These are phyloP conservation scores for Blastocladiella emersonii DNA, from an alignment of 371 early-diverging fungal species.

Conservation along the genomic window DNA sequence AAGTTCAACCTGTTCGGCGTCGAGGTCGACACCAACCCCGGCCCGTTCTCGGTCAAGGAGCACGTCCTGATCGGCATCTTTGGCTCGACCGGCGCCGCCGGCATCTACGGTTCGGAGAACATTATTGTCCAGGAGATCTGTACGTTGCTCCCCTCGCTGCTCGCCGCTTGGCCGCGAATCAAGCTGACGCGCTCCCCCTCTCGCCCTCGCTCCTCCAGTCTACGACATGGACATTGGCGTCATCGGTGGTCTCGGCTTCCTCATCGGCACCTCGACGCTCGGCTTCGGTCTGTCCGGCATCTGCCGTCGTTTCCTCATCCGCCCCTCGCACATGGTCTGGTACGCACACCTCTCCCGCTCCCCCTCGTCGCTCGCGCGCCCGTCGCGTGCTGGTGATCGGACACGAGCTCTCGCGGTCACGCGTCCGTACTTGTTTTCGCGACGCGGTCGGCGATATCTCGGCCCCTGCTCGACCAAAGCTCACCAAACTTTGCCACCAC, in stretches of 20 bases:
- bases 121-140: slow-evolving; percentile 33
- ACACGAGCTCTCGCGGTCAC: too few species aligned
- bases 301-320: slow-evolving; percentile 55
- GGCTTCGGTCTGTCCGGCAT: slow-evolving; percentile 77
- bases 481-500: too few species aligned
- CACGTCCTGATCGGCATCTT: slow-evolving; percentile 47
- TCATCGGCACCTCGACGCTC: slow-evolving; percentile 57
- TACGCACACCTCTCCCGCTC: too few species aligned
- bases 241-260: too few species aligned
- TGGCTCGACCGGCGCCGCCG: neutral
- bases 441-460: too few species aligned
- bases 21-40: slow-evolving; percentile 38
- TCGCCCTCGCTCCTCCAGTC: too few species aligned
- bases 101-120: neutral
- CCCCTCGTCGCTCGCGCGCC: slow-evolving; percentile 58
- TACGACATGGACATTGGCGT: too few species aligned
- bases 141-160: slow-evolving; percentile 43
- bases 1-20: slow-evolving; percentile 21
- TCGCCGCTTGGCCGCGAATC: slow-evolving; percentile 31
- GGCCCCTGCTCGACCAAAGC: too few species aligned
- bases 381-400: too few species aligned
- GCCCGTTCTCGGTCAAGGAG: slow-evolving; percentile 76
- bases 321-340: slow-evolving; percentile 78
- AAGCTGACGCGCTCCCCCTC: too few species aligned
- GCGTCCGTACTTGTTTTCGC: too few species aligned